Evolutionary conservation across 2,329 filamentous ascomycete species (phyloP).

Genomic region (Colletotrichum cereale): DNA sequence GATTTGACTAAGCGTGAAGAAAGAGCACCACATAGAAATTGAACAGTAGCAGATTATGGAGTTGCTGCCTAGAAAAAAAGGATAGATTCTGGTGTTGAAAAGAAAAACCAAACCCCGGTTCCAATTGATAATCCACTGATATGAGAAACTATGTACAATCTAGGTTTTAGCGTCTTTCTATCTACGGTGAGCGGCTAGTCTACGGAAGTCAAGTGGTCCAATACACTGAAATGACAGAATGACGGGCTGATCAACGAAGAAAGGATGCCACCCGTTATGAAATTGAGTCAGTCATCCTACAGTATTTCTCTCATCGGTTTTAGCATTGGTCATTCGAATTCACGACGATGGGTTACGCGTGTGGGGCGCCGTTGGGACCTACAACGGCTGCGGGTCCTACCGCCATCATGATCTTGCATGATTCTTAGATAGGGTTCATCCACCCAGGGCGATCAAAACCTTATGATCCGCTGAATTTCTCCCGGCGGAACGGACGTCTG

Average conservation of each 20-base stretch:
- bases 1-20: too few relatives aligned
- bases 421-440: background rate
- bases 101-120: too few relatives aligned
- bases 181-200: background rate
- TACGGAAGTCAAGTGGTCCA: background rate
- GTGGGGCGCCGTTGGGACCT: background rate
- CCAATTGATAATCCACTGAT: background rate
- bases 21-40: too few relatives aligned
- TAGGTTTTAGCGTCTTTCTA: background rate
- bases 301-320: background rate
- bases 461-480: background rate
- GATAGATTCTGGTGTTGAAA: background rate
- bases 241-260: accelerated
- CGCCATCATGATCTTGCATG: background rate
- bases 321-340: too few relatives aligned
- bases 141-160: background rate
- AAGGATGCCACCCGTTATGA: background rate
- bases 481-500: too few relatives aligned
- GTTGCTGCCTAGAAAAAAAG: background rate
- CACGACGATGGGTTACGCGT: background rate
- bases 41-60: background rate
- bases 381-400: background rate
- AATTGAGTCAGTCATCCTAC: too few relatives aligned
- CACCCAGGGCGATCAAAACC: background rate
- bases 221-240: too few relatives aligned